Evolutionary conservation across 2,329 filamentous ascomycete species (phyloP).

Genomic region (Cadophora sp.): DNA sequence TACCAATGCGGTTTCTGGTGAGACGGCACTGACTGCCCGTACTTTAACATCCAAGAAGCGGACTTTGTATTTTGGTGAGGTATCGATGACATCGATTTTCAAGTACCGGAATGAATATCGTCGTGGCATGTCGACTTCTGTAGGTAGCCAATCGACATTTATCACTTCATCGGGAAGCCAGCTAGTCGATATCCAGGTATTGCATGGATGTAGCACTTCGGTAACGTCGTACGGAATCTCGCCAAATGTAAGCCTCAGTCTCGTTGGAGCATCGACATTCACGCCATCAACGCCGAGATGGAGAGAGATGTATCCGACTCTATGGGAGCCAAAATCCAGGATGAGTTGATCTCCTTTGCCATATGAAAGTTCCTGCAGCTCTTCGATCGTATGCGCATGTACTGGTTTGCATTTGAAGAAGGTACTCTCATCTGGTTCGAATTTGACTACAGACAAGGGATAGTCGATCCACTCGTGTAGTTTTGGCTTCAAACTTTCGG

Average conservation of each 20-base stretch:
- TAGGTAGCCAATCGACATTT: slow-evolving; percentile 47
- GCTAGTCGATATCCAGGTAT: slow-evolving; percentile 49
- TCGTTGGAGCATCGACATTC: slow-evolving; percentile 47
- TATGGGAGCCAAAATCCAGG: slow-evolving; percentile 46
- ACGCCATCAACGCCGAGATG: slow-evolving; percentile 41
- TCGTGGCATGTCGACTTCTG: slow-evolving; percentile 43
- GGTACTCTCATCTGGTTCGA: slow-evolving; percentile 30
- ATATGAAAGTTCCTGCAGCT: slow-evolving; percentile 30
- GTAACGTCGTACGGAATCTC: slow-evolving; percentile 49
- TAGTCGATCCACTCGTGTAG: slow-evolving; percentile 30
- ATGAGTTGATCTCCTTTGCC: slow-evolving; percentile 45
- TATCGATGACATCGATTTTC: slow-evolving; percentile 47
- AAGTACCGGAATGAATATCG: slow-evolving; percentile 47
- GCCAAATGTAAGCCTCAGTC: slow-evolving; percentile 48
- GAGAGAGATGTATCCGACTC: slow-evolving; percentile 46
- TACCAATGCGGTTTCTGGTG: slow-evolving; percentile 28
- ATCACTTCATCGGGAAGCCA: slow-evolving; percentile 49
- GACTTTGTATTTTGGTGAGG: slow-evolving; percentile 47
- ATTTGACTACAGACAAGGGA: slow-evolving; percentile 36
- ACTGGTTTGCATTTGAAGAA: slow-evolving; percentile 39
- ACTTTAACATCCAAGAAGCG: slow-evolving; percentile 42
- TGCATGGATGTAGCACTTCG: slow-evolving; percentile 44
- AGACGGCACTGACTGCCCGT: slow-evolving; percentile 43
- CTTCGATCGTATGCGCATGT: slow-evolving; percentile 25
- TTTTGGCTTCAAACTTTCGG: slow-evolving; percentile 26